phyloP scores from a whole-genome alignment of 805 yeast genomes.

The Teunomyces atbi region DNA sequence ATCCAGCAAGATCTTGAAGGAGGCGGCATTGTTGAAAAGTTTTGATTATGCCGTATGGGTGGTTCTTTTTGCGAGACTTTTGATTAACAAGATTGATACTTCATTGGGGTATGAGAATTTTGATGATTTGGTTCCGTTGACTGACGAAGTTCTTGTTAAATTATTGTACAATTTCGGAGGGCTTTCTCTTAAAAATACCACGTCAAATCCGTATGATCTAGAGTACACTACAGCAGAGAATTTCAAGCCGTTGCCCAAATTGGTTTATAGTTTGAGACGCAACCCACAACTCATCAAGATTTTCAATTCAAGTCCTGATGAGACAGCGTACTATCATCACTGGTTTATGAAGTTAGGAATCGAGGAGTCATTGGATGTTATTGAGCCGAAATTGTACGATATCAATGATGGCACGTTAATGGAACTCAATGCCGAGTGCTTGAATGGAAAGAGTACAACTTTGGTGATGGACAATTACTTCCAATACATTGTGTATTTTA shows the following conservation, averaged over 20 bases:
- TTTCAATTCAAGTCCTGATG: slow-evolving; percentile 46
- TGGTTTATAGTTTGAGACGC: slow-evolving; percentile 33
- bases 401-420: slow-evolving; percentile 12
- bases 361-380: slow-evolving; percentile 19
- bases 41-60: slow-evolving; percentile 35
- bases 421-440: slow-evolving; percentile 14
- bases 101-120: slow-evolving; percentile 32
- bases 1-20: slow-evolving; percentile 22
- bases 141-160: slow-evolving; percentile 27
- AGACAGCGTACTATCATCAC: slow-evolving; percentile 41
- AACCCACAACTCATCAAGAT: slow-evolving; percentile 36
- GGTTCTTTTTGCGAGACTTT: slow-evolving; percentile 28
- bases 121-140: slow-evolving; percentile 22
- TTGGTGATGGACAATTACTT: slow-evolving; percentile 31
- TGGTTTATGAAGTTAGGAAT: slow-evolving; percentile 22
- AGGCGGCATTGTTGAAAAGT: slow-evolving; percentile 22
- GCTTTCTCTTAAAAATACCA: slow-evolving; percentile 7
- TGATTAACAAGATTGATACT: slow-evolving; percentile 35
- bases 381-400: slow-evolving; percentile 30
- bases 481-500: slow-evolving; percentile 24
- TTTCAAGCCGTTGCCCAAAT: slow-evolving; percentile 28
- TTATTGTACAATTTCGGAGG: slow-evolving; percentile 31
- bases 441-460: slow-evolving; percentile 13
- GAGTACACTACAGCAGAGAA: slow-evolving; percentile 23
- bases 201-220: slow-evolving; percentile 23